Evolutionary conservation across 2,329 filamentous ascomycete genomes (phyloP), one percentile per base, ranked within the genome.

Genomic region (Phialophora chinensis): DNA sequence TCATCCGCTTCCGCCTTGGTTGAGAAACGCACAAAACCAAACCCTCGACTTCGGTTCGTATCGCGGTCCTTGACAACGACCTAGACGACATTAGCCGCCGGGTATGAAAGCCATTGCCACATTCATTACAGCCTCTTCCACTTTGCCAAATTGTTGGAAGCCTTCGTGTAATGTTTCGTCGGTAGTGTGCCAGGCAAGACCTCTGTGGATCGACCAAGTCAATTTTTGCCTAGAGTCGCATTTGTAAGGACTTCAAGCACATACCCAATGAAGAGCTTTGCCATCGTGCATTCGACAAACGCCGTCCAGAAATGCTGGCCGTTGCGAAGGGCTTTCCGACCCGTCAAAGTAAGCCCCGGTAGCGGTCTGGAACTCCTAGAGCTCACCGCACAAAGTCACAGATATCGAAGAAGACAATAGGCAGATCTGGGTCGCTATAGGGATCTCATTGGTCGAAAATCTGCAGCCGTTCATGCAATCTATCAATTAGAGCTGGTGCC

Each of bases 161-260:
- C 97, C 97, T 77, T 90, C 84, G 76, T 91, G 90, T 72, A 99
- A 85, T 73, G 91, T 93, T 53, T 83, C 82, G 81, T 98, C 94
- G 80, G 96, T 93, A 71, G 95, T 99, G 84, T 97, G 93, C 95
- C 95, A 99, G 76, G 95, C 92, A 74, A 99, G 92, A 86, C 95
- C 95, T 77, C 94, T 97, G 58, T 65, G 52, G 35, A n/a, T 49
- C 52, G 38, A 63, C 47, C 60, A 35, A 29, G 68, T 65, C 54
- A 69, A 58, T 65, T 49, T 59, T 50, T 38, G 27, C 58, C 47
- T 38, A 29, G 44, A 58, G 50, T 65, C 33, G 52, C 57, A 56
- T 55, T 49, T 50, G 49, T 70, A 11, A 50, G 54, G 35, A 57
- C 53, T 47, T 29, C 20, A 49, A 54, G 49, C 25, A 62, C 70